A percentile compares a stretch with the other conserved stretches of the same genome.
phyloP scores from a whole-genome alignment of 306 rosid species.

The Glycine latifolia region DNA sequence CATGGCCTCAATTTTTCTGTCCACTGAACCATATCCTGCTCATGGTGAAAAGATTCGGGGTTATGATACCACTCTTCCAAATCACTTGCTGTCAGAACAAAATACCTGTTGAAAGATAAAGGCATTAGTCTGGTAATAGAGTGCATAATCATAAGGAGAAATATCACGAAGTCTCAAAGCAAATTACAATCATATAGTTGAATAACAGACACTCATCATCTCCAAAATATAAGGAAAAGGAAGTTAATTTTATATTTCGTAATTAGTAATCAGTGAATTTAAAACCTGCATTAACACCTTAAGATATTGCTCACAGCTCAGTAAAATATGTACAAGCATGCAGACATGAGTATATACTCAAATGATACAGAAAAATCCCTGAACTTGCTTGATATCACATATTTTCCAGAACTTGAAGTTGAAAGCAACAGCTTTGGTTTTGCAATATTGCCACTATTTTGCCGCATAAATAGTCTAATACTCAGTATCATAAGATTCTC shows the following conservation, averaged over 20 bases:
- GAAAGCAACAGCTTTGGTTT: constrained; percentile 1
- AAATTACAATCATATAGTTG: constrained; percentile 31
- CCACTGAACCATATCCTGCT: constrained; percentile 99
- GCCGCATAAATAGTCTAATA: neutral
- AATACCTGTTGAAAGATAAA: constrained; percentile 71
- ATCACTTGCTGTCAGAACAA: constrained; percentile 84
- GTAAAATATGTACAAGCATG: constrained; percentile 17
- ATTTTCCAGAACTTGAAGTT: constrained; percentile 1
- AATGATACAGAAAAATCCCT: constrained; percentile 7
- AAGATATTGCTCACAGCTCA: constrained; percentile 20
- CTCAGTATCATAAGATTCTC: constrained; percentile 18
- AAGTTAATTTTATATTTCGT: constrained; percentile 17
- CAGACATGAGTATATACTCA: neutral
- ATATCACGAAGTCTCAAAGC: constrained; percentile 16
- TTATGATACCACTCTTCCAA: constrained; percentile 91
- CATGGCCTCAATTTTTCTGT: constrained; percentile 97
- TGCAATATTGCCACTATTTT: constrained; percentile 4
- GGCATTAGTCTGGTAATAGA: constrained; percentile 40
- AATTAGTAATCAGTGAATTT: neutral
- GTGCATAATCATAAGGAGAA: constrained; percentile 18
- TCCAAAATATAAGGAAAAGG: constrained; percentile 13
- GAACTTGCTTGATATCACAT: constrained; percentile 5
- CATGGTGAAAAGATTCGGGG: constrained; percentile 94
- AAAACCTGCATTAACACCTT: constrained; percentile 8
- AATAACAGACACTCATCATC: constrained; percentile 3